Conservation (phyloP, 164 flowering plant species). For the Stephania japonica region DNA sequence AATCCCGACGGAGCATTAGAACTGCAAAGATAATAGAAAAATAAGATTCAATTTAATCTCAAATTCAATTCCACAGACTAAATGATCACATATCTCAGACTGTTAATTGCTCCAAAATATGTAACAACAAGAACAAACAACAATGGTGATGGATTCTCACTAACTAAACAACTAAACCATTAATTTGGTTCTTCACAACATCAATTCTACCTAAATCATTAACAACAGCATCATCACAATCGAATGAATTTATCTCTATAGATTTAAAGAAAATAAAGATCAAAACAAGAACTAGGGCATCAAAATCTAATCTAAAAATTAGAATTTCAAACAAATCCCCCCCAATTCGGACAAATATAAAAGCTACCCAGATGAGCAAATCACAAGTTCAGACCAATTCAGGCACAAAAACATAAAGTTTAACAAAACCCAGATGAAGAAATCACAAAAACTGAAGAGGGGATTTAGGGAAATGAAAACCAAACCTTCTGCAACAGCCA, state of each 20-base stretch:
- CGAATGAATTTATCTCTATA: no score
- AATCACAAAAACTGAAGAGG: background rate
- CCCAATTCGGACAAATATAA: background rate
- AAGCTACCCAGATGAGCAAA: background rate
- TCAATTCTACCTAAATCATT: no score
- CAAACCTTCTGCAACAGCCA: slow-evolving; percentile 16
- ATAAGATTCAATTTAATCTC: background rate
- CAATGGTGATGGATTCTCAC: no score
- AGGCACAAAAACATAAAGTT: background rate
- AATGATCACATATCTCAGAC: background rate
- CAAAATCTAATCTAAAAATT: background rate
- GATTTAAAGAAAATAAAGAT: no score
- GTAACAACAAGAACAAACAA: no score
- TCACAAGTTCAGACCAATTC: no score
- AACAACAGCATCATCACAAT: no score
- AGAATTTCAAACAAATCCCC: background rate
- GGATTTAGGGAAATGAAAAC: background rate
- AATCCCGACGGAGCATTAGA: slow-evolving; percentile 13
- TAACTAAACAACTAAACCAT: no score
- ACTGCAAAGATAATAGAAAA: slow-evolving; percentile 12
- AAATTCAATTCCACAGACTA: background rate
- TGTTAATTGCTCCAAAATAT: no score
- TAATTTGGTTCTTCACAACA: no score
- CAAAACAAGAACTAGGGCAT: background rate
- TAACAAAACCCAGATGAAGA: background rate